Conservation (phyloP, 148 eudicot species). For the Heliamphora exappendiculata region DNA sequence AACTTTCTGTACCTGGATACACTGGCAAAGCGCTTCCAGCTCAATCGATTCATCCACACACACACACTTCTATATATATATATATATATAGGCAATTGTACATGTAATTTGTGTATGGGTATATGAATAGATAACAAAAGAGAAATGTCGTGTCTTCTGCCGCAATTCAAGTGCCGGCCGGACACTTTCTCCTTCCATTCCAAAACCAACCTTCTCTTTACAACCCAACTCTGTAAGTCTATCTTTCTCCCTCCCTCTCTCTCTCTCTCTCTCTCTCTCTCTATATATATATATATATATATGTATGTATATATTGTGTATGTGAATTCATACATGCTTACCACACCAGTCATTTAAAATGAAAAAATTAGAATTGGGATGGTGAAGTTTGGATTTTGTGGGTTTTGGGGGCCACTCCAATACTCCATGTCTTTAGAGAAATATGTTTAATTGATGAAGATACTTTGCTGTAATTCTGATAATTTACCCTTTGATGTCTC, state of each 20-base stretch:
- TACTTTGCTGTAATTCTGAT: too few species aligned
- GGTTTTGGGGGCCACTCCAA: too few species aligned
- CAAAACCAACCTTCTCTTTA: constrained; percentile 22
- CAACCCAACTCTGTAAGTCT: constrained; percentile 19
- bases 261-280: too few species aligned
- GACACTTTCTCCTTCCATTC: constrained; percentile 30
- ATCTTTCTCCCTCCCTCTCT: background rate
- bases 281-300: background rate
- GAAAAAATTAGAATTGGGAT: background rate
- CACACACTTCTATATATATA: background rate
- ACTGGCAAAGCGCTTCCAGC: background rate
- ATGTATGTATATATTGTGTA: background rate
- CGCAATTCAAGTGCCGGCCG: constrained; percentile 46
- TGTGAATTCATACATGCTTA: background rate
- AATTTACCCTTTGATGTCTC: too few species aligned
- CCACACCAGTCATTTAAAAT: background rate
- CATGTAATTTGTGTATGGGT: background rate
- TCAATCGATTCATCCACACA: background rate
- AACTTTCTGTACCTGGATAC: background rate
- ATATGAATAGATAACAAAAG: constrained; percentile 4
- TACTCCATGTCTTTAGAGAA: too few species aligned
- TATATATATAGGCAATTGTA: too few species aligned
- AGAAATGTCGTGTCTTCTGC: constrained; percentile 42
- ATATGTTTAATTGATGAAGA: too few species aligned
- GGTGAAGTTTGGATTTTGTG: background rate